phyloP scores from a whole-genome alignment of 2,329 filamentous ascomycete species.

The Talaromyces sp. region DNA sequence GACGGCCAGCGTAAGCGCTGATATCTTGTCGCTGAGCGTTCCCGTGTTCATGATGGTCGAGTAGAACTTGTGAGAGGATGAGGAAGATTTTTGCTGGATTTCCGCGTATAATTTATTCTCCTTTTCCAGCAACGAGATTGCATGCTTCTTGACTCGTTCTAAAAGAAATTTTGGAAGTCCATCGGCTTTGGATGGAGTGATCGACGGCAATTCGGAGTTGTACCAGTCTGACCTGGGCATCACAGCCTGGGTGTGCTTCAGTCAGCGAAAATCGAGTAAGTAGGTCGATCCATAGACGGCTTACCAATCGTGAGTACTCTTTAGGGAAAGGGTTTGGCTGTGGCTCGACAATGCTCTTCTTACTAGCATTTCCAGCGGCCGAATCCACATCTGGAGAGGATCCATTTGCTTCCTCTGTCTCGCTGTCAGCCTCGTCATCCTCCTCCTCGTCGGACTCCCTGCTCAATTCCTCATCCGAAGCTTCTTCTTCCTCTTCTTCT shows the following conservation, averaged over 20 bases:
- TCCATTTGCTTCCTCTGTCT: conserved; percentile 24
- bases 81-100: conserved; percentile 66
- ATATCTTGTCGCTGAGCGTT: conserved; percentile 95
- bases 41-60: conserved; percentile 95
- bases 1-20: conserved; percentile 85
- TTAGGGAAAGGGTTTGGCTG: conserved; percentile 24
- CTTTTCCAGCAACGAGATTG: conserved; percentile 67
- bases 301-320: conserved; percentile 32
- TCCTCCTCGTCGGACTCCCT: conserved; percentile 17
- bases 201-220: conserved; percentile 51
- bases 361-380: conserved; percentile 14
- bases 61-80: conserved; percentile 92
- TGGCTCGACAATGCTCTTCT: conserved; percentile 17
- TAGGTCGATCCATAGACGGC: conserved; percentile 9
- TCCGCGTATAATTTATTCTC: conserved; percentile 73
- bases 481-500: conserved; percentile 22
- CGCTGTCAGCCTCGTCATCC: conserved; percentile 27
- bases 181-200: conserved; percentile 46
- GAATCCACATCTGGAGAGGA: conserved; percentile 10
- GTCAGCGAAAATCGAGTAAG: neutral
- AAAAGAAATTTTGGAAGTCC: conserved; percentile 49
- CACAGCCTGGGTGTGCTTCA: conserved; percentile 46
- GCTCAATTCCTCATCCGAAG: conserved; percentile 31
- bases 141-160: conserved; percentile 61
- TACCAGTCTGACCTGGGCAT: conserved; percentile 66